These are phyloP conservation scores for Plasmodium coatneyi DNA, from an alignment of 169 alveolate species.

Conservation along the genomic window DNA sequence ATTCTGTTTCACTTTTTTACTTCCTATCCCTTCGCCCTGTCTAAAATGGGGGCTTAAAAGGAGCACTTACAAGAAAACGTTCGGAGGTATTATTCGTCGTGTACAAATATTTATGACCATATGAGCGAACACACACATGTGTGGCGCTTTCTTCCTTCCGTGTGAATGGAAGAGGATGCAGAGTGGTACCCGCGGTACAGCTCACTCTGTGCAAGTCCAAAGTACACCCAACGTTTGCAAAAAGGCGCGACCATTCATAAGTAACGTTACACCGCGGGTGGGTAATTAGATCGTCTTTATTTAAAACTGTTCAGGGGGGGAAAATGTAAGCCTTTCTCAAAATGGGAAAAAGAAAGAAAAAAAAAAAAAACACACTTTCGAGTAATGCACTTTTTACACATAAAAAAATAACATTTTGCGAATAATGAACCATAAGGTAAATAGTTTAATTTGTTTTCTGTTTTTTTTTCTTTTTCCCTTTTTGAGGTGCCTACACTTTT, in stretches of 20 bases:
- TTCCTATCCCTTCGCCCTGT: background rate
- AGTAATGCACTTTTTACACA: conserved; percentile 1
- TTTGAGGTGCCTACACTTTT: background rate
- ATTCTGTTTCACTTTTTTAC: background rate
- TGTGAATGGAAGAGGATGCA: background rate
- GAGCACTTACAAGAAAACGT: background rate
- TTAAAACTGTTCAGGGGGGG: background rate
- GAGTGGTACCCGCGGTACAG: background rate
- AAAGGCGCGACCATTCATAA: background rate
- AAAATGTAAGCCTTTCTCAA: background rate
- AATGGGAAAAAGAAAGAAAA: background rate
- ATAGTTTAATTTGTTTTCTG: background rate
- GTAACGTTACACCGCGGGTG: background rate
- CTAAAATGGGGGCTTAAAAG: background rate
- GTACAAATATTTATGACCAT: background rate
- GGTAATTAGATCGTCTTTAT: background rate
- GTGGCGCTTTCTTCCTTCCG: background rate
- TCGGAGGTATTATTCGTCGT: background rate
- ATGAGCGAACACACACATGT: background rate
- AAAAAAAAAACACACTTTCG: conserved; percentile 9
- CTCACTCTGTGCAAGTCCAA: background rate
- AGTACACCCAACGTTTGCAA: background rate
- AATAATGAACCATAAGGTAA: background rate
- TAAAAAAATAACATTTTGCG: background rate
- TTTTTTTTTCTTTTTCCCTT: background rate